Conservation (phyloP, 2,329 filamentous ascomycete genomes). For the Pyrenophora seminiperda region DNA sequence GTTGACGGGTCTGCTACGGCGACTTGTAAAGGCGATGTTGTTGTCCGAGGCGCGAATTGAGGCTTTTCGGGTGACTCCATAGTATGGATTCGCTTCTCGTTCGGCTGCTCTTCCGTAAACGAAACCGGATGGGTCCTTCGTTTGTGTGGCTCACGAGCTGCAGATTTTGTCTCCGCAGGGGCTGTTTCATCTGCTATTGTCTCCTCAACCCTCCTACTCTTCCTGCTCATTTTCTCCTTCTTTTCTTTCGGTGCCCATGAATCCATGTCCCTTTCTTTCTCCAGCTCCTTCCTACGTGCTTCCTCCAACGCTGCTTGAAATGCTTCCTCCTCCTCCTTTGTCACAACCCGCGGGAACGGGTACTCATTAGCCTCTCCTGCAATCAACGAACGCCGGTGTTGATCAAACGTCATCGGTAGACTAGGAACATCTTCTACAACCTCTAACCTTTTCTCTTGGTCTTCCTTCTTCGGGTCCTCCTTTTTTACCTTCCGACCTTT, state of each 20-base stretch:
- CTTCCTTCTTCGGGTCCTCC: constrained; percentile 16
- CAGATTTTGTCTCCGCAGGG: constrained; percentile 13
- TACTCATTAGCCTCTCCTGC: constrained; percentile 30
- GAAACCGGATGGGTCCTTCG: constrained; percentile 43
- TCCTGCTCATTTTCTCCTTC: constrained; percentile 50
- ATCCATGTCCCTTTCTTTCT: constrained; percentile 31
- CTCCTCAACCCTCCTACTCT: constrained; percentile 34
- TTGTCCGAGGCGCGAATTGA: constrained; percentile 11
- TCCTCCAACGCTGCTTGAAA: neutral
- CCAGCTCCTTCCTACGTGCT: constrained; percentile 13
- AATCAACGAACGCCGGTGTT: constrained; percentile 17
- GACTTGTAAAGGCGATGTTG: constrained; percentile 4
- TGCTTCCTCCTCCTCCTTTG: constrained; percentile 12
- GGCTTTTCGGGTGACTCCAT: constrained; percentile 17
- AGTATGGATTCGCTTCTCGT: constrained; percentile 44
- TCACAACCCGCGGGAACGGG: constrained; percentile 33
- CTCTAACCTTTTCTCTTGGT: constrained; percentile 7
- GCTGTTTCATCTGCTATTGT: constrained; percentile 6
- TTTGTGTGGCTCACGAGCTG: constrained; percentile 33
- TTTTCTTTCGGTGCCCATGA: constrained; percentile 49
- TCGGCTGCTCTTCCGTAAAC: constrained; percentile 38
- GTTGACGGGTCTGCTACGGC: neutral
- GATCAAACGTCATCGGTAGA: constrained; percentile 24
- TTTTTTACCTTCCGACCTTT: constrained; percentile 49
- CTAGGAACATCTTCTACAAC: constrained; percentile 6